Evolutionary conservation across 306 rosid genomes (phyloP).

Genomic region (Rubus idaeus): DNA sequence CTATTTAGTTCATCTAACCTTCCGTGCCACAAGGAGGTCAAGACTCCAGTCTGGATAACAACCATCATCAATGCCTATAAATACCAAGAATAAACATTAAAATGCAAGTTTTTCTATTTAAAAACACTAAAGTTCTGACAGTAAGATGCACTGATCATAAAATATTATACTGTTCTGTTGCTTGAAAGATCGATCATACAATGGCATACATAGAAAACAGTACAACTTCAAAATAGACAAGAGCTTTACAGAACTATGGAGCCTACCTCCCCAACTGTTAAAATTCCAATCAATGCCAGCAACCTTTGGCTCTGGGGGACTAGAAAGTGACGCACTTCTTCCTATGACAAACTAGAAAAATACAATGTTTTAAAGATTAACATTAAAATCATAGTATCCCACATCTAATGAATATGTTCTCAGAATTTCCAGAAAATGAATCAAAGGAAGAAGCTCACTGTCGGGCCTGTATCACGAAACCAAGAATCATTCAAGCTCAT

Average conservation of each 20-base stretch:
- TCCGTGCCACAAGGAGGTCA: slow-evolving; percentile 61
- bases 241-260: background rate
- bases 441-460: slow-evolving; percentile 51
- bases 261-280: slow-evolving; percentile 95
- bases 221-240: background rate
- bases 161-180: background rate
- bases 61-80: slow-evolving; percentile 67
- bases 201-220: background rate
- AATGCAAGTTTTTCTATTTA: background rate
- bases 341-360: slow-evolving; percentile 74
- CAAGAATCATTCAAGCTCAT: slow-evolving; percentile 77
- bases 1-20: slow-evolving; percentile 45
- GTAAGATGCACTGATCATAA: background rate
- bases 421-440: slow-evolving; percentile 8
- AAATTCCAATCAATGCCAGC: slow-evolving; percentile 95
- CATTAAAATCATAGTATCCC: background rate
- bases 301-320: slow-evolving; percentile 31
- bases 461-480: slow-evolving; percentile 90
- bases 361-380: slow-evolving; percentile 1
- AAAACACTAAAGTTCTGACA: background rate
- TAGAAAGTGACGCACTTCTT: slow-evolving; percentile 30
- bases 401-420: background rate
- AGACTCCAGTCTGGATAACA: slow-evolving; percentile 81
- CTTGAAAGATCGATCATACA: background rate
- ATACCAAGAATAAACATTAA: slow-evolving; percentile 1